Base-by-base conservation (phyloP, 2,329 filamentous ascomycete genomes). In the Paecilomyces niveus region DNA sequence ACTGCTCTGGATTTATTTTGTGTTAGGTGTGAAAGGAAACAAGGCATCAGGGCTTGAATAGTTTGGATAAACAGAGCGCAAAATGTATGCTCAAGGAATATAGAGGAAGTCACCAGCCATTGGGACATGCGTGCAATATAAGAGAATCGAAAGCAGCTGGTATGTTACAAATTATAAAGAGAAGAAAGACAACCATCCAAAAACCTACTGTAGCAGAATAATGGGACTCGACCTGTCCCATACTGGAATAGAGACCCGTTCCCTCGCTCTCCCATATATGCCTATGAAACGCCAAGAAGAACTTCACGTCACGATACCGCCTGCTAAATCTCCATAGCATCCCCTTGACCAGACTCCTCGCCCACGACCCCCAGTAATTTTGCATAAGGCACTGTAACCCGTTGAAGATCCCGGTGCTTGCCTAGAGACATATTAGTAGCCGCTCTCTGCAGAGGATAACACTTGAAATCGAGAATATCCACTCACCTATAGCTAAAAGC, bases 351-450 rank as follows among this genome's bases (percentile, higher is more conserved):
- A 21, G 68, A 64, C 52, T 67, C 67, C 26, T 67, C 71, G 50
- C 74, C 71, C 9, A 79, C 69, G 59, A 83, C 69, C 35, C 88
- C 89, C 22, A 95, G 79, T n/a, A 92, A 79, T 62, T 90, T 86
- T 11, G 93, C 93, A 72, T 97, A 97, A 62, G 95, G 93, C 26
- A 97, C 90, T n/a, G 91, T 96, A 50, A 97, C 83, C 26, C 94
- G 84, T 74, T 99, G 94, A 31, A 99, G 80, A 70, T 97, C 95
- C 58, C 94, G 87, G 75, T 94, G 93, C 86, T 97, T 97, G 60
- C 91, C 92, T 96, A 65, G 74, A 61, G n/a, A 45, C 15, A n/a
- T 7, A 32, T 55, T 10, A 55, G 54, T 11, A 26, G 67, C 21
- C 51, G 55, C n/a, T 22, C 54, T 15, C 24, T 2, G 54, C 60